Evolutionary conservation across 2,329 filamentous ascomycete genomes (phyloP).

Genomic region (Septoria linicola): DNA sequence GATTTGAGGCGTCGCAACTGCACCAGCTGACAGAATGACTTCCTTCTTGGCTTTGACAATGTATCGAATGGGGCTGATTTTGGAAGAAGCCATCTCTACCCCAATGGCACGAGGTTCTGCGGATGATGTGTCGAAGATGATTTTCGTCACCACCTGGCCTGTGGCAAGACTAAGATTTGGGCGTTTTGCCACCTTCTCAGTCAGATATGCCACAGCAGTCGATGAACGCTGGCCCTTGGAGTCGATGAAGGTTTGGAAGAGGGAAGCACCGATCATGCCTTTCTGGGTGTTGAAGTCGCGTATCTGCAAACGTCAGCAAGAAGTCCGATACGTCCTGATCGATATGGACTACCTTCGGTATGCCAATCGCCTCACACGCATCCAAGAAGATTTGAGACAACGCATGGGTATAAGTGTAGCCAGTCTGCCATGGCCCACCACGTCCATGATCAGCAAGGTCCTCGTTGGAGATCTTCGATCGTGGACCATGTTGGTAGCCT

Average conservation of each 20-base stretch:
- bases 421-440: slow-evolving; percentile 23
- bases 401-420: slow-evolving; percentile 14
- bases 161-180: slow-evolving; percentile 26
- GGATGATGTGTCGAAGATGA: slow-evolving; percentile 24
- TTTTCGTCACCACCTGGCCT: slow-evolving; percentile 24
- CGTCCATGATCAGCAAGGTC: slow-evolving; percentile 19
- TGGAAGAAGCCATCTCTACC: slow-evolving; percentile 23
- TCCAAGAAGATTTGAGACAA: slow-evolving; percentile 21
- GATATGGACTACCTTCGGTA: slow-evolving; percentile 8
- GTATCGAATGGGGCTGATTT: slow-evolving; percentile 22
- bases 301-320: neutral
- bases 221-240: slow-evolving; percentile 24
- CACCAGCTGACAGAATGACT: slow-evolving; percentile 44
- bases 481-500: slow-evolving; percentile 6
- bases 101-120: slow-evolving; percentile 24
- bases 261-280: slow-evolving; percentile 23
- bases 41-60: slow-evolving; percentile 38
- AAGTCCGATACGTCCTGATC: neutral
- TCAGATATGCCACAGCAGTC: slow-evolving; percentile 26
- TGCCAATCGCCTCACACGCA: slow-evolving; percentile 26
- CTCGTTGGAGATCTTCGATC: slow-evolving; percentile 4
- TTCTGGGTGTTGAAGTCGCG: slow-evolving; percentile 23
- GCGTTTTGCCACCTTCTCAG: slow-evolving; percentile 21
- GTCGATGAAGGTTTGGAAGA: slow-evolving; percentile 28
- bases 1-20: slow-evolving; percentile 46